A percentile compares a stretch with the other conserved stretches of the same genome.
phyloP scores from a whole-genome alignment of 78 protist species.

The Emiliania huxleyi region DNA sequence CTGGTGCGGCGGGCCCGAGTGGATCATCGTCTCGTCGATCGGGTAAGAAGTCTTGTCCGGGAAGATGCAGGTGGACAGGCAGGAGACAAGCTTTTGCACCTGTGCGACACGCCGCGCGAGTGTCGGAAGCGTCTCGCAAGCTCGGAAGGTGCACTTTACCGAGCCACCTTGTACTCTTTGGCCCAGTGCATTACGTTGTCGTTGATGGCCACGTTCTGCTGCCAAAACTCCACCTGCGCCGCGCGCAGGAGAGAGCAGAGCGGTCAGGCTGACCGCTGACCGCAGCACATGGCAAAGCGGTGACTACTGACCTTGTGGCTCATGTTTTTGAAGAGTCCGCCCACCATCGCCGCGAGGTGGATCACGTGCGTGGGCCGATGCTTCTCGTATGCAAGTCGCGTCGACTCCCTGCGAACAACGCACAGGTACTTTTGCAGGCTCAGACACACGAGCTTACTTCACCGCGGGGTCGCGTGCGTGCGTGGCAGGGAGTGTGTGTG shows the following conservation, averaged over 20 bases:
- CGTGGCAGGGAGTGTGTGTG: no score
- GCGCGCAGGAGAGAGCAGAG: no score
- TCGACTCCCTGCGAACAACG: neutral
- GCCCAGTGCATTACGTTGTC: slow-evolving; percentile 72
- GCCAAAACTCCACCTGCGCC: neutral
- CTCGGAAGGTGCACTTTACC: neutral
- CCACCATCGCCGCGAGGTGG: slow-evolving; percentile 90
- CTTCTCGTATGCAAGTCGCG: slow-evolving; percentile 50
- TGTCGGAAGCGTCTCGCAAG: no score
- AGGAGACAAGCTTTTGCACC: slow-evolving; percentile 2
- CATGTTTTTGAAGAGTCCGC: slow-evolving; percentile 88
- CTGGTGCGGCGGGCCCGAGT: slow-evolving; percentile 84
- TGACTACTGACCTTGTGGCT: slow-evolving; percentile 67
- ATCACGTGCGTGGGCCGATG: slow-evolving; percentile 88
- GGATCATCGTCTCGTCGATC: slow-evolving; percentile 88
- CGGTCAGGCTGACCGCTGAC: no score
- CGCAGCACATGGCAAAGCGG: no score
- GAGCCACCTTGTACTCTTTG: slow-evolving; percentile 58
- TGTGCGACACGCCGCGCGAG: no score
- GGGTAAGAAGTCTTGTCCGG: slow-evolving; percentile 94
- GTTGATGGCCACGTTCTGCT: slow-evolving; percentile 77
- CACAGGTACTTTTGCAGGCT: no score
- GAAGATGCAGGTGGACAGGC: slow-evolving; percentile 63
- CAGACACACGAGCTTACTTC: no score
- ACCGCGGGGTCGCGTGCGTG: no score